Base-by-base conservation (phyloP, 1,284 basidiomycete genomes). In the Malassezia arunalokei region DNA sequence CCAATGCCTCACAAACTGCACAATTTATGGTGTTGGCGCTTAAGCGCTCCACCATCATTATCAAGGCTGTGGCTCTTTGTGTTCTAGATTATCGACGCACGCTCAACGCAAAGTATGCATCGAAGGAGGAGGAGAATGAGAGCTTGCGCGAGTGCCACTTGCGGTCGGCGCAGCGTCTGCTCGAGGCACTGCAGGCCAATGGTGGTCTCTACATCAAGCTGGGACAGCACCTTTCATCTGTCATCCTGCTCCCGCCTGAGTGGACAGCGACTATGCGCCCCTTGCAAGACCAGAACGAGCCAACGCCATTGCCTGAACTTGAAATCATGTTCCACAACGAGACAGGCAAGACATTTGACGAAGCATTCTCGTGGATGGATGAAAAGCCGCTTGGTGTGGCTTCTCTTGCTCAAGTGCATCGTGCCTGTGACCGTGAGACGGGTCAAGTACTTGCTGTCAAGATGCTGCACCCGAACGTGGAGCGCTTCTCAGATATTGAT, bases 121-220 rank as follows among this genome's bases (percentile, higher is more conserved):
- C 65, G 8, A 45, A 50, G 42, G 43, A 51, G 12, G 64, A 62
- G 17, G 62, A 64, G 35, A 30, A 57, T 1, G 70, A 68, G 43
- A 62, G 49, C 39, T 54, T 73, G 17, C 51, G 67, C 6, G 59
- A 63, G n/a, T 73, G 70, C 43, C 70, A 73, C 39, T 52, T 71
- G 44, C 65, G 68, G 20, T 68, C 65, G 14, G 68, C 70, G 12
- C 60, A 71, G 39, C 60, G 70, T 15, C 48, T 73, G 24, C 56
- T 73, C 6, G 54, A 24, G 12, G 68, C 70, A 12, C 50, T 73
- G 30, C 70, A 71, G 51, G 56, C 61, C 28, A 95, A 96, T 68
- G 92, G 92, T 78, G 87, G 88, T 12, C 82, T 92, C 35, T 94
- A 89, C 73, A 90, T 94, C 73, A 94, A 94, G 72, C 75, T 91